phyloP scores from a whole-genome alignment of 352 stramenopile species.

The Phytophthora capsici region DNA sequence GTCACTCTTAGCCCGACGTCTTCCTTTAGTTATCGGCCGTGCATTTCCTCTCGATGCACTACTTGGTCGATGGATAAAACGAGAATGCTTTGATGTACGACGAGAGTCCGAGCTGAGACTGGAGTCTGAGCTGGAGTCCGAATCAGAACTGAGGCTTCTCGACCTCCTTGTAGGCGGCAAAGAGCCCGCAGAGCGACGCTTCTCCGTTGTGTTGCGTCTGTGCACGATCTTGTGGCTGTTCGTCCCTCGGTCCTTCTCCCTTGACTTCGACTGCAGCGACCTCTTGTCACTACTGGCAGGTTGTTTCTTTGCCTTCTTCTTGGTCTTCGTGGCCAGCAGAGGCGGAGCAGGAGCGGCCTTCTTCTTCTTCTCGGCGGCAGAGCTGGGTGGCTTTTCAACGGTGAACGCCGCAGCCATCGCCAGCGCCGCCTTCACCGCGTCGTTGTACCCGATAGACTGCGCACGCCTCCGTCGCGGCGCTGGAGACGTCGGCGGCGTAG shows the following conservation, averaged over 20 bases:
- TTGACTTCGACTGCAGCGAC: background rate
- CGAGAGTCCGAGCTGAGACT: background rate
- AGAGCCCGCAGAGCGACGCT: background rate
- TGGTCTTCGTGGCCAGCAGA: constrained; percentile 18
- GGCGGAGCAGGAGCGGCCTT: constrained; percentile 12
- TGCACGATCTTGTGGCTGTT: background rate
- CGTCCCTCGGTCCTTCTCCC: constrained; percentile 2
- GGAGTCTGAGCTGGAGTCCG: constrained; percentile 1
- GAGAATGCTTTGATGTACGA: background rate
- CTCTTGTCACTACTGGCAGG: constrained; percentile 6
- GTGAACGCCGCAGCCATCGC: constrained; percentile 36
- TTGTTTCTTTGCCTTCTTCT: constrained; percentile 7
- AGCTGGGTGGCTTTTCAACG: background rate
- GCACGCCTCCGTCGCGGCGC: background rate
- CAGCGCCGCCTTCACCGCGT: constrained; percentile 38
- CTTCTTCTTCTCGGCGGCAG: constrained; percentile 8
- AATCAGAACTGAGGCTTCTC: constrained; percentile 7
- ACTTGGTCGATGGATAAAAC: background rate
- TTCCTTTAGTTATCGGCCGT: background rate
- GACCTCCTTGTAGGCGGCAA: constrained; percentile 3
- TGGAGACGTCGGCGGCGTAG: constrained; percentile 6
- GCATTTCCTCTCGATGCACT: background rate
- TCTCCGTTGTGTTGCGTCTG: background rate
- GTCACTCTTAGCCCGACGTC: background rate
- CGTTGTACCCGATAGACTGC: constrained; percentile 27